phyloP scores from a whole-genome alignment of 345 rosid genomes.

The Adansonia digitata region DNA sequence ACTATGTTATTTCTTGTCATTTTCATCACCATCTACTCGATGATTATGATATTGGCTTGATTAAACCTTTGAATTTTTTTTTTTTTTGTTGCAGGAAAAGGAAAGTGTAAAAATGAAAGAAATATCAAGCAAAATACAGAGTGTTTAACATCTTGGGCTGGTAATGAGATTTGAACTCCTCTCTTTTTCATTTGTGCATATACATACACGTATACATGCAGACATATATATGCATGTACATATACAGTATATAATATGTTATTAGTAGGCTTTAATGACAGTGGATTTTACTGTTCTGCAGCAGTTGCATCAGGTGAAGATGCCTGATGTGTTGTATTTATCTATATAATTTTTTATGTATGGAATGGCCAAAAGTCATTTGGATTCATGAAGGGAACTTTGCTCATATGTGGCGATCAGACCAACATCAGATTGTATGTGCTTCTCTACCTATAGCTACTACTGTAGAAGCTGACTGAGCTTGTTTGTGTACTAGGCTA shows the following conservation, averaged over 20 bases:
- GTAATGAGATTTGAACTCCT: slow-evolving; percentile 6
- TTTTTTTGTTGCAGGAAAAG: slow-evolving; percentile 38
- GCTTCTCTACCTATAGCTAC: slow-evolving; percentile 8
- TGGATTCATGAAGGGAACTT: slow-evolving; percentile 21
- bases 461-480: slow-evolving; percentile 18
- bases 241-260: too few relatives aligned
- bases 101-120: slow-evolving; percentile 40
- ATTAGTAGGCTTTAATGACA: neutral
- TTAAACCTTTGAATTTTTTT: neutral
- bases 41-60: neutral
- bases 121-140: slow-evolving; percentile 42
- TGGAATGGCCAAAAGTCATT: slow-evolving; percentile 14
- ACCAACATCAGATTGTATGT: slow-evolving; percentile 8
- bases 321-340: slow-evolving; percentile 11
- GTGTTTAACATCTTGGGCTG: slow-evolving; percentile 33
- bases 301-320: slow-evolving; percentile 11
- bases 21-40: neutral
- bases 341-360: slow-evolving; percentile 13
- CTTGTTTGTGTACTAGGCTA: slow-evolving; percentile 23
- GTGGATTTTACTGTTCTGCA: slow-evolving; percentile 12
- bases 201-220: too few relatives aligned
- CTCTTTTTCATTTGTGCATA: neutral
- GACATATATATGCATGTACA: too few relatives aligned
- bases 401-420: slow-evolving; percentile 10
- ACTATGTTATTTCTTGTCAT: neutral